Evolutionary conservation across 768 basidiomycete genomes (phyloP).

Genomic region (Boletus rubescentipes): DNA sequence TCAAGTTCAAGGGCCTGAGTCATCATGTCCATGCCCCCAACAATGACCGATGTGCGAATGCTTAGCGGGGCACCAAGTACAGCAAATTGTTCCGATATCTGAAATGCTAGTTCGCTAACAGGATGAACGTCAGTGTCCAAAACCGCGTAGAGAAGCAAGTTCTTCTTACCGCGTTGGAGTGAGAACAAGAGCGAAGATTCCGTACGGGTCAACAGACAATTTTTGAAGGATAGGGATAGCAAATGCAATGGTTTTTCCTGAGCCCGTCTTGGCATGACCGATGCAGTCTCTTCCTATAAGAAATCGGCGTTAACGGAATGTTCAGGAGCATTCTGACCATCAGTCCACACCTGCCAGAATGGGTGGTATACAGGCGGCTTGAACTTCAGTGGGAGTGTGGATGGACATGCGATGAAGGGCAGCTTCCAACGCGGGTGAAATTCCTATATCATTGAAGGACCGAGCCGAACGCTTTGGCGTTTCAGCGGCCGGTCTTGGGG

Average conservation of each 20-base stretch:
- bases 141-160: background rate
- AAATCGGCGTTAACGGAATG: background rate
- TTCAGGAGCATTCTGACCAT: background rate
- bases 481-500: constrained; percentile 6
- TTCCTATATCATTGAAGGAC: constrained; percentile 58
- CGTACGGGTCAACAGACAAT: constrained; percentile 87
- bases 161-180: constrained; percentile 85
- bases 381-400: constrained; percentile 79
- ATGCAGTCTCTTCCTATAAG: constrained; percentile 87
- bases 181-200: constrained; percentile 88
- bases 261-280: constrained; percentile 96
- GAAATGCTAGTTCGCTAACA: constrained; percentile 90
- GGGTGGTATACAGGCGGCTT: constrained; percentile 86
- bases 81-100: constrained; percentile 94
- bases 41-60: constrained; percentile 82
- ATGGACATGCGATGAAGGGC: constrained; percentile 86
- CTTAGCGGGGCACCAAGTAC: constrained; percentile 84
- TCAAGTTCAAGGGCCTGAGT: constrained; percentile 84
- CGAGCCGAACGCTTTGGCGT: constrained; percentile 11
- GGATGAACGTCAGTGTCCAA: background rate
- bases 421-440: constrained; percentile 56
- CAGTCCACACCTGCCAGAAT: constrained; percentile 65
- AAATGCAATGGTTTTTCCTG: constrained; percentile 97
- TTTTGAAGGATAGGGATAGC: constrained; percentile 92
- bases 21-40: constrained; percentile 99